Evolutionary conservation across 2,329 filamentous ascomycete species (phyloP), one percentile per base, ranked within the genome.

Genomic region (Fusarium pseudograminearum): DNA sequence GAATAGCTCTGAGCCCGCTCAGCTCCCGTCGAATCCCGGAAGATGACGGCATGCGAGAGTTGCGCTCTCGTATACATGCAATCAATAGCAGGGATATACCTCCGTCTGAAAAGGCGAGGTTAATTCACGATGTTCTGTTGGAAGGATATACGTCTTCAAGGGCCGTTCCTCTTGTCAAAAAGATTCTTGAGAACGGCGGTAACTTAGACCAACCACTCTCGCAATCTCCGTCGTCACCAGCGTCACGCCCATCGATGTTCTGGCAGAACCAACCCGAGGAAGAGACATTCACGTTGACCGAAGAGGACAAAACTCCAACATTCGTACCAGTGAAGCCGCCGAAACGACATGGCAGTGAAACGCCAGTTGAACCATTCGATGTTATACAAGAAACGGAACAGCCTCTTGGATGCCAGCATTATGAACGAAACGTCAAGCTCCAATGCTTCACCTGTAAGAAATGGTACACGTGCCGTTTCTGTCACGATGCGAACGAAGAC

Each of bases 381-480:
- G 59, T 66, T 11, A 56, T 66, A 44, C 40, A 68, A n/a, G 78
- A 80, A 33, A 56, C 63, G 20, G 72, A 73, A 40, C 72, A 73
- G 5, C 82, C 84, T 31, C 81, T 98, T 7, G 96, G 96, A 1
- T 99, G 96, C 78, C 85, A 91, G 74, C 96, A 99, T 80, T 99
- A 99, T 79, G 93, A 93, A 76, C 90, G 96, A 69, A 98, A 98
- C 74, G 93, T 99, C 73, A 98, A 98, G 79, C 83, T 98, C 34
- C 94, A 99, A 81, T 99, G 96, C 79, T 93, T 89, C 70, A 91
- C 92, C 28, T 99, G 96, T 81, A 88, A 91, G 73, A 90, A 88
- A 74, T 99, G 96, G 96, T 97, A 98, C 76, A 93, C 95, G 0
- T 99, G 96, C 78, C 91, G 96, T 20, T 91, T 98, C 76, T 99